These are phyloP conservation scores for Penicillium sp. DNA, from an alignment of 2,329 filamentous ascomycete species.

Conservation along the genomic window DNA sequence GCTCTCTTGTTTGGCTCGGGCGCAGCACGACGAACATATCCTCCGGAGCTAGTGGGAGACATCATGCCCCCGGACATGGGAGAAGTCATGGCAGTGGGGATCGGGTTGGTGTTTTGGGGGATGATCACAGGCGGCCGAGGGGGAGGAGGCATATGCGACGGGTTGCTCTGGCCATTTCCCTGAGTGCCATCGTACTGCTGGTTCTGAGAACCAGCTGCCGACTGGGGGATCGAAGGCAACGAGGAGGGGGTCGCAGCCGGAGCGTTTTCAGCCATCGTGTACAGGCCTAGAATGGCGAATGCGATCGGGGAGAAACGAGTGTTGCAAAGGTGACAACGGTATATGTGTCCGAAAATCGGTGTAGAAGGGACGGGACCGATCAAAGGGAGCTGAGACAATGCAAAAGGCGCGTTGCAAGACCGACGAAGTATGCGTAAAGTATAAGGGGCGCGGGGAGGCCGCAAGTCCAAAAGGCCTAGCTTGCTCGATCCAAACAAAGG, in stretches of 20 bases:
- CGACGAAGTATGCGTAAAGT: constrained; percentile 2
- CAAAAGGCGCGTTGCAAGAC: background rate
- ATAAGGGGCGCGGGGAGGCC: constrained; percentile 6
- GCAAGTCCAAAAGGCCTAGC: constrained; percentile 10
- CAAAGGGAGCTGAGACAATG: background rate
- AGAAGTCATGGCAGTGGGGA: constrained; percentile 86
- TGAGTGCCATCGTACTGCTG: constrained; percentile 66
- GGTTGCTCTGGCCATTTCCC: constrained; percentile 61
- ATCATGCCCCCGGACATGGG: constrained; percentile 73
- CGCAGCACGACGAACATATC: constrained; percentile 80
- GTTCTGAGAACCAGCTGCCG: constrained; percentile 65
- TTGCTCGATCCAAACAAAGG: constrained; percentile 16
- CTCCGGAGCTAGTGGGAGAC: constrained; percentile 77
- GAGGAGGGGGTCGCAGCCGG: constrained; percentile 58
- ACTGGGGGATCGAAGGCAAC: constrained; percentile 65
- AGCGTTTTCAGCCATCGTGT: constrained; percentile 72
- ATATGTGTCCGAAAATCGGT: constrained; percentile 10
- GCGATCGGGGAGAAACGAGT: constrained; percentile 17
- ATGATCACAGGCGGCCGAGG: constrained; percentile 79
- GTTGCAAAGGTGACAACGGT: constrained; percentile 20
- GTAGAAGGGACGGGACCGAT: constrained; percentile 12
- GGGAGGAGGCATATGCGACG: constrained; percentile 79
- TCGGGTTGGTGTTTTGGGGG: constrained; percentile 91
- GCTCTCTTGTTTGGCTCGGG: constrained; percentile 98
- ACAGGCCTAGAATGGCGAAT: constrained; percentile 20